phyloP scores from a whole-genome alignment of 2,329 filamentous ascomycete species.

The Exophiala xenobiotica region DNA sequence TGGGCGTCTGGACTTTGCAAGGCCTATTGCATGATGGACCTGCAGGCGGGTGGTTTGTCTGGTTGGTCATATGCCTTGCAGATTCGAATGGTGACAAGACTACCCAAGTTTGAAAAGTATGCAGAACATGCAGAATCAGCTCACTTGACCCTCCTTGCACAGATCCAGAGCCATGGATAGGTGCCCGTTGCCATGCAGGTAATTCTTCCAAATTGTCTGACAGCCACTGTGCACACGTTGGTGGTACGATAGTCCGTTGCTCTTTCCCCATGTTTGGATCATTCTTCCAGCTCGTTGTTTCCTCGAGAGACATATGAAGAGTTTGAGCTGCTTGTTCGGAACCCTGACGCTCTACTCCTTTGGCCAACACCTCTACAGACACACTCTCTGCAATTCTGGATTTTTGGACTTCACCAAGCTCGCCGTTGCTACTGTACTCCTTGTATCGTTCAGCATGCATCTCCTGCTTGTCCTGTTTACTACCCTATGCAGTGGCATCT shows the following conservation, averaged over 20 bases:
- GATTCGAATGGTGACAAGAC: not conserved
- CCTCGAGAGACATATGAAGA: not conserved
- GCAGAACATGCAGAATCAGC: not conserved
- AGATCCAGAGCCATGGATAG: not conserved
- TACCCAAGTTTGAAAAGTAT: not conserved
- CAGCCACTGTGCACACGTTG: not conserved
- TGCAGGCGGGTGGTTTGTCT: not conserved
- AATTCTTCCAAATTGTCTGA: not conserved
- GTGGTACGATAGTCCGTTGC: not conserved
- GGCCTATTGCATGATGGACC: not conserved
- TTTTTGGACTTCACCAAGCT: not conserved
- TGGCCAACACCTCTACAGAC: not conserved
- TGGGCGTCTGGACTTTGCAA: not conserved
- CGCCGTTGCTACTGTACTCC: not conserved
- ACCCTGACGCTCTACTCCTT: not conserved
- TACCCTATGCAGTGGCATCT: not conserved
- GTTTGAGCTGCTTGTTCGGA: not conserved
- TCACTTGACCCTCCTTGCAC: not conserved
- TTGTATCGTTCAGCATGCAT: not conserved
- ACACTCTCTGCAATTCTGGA: not conserved
- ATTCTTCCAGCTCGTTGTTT: not conserved
- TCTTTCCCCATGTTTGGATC: not conserved
- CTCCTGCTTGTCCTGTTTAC: not conserved
- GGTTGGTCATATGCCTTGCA: not conserved
- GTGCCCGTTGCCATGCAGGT: not conserved